Evolutionary conservation across 106 monocot genomes (phyloP), one percentile per base, ranked within the genome.

Genomic region (Iris macrosiphon): DNA sequence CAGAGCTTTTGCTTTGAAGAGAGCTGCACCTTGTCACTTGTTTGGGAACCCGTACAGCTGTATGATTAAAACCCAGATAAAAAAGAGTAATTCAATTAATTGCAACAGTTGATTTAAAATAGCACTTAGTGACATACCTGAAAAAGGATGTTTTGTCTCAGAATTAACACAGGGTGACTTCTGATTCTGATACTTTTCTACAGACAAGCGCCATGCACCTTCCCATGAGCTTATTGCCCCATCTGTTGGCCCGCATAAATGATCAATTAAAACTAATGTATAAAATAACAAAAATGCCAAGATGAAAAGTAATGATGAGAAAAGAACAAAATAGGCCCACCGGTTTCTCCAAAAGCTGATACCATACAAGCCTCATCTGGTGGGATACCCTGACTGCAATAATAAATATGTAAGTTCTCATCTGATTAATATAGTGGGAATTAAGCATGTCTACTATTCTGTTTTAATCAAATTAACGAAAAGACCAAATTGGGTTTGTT

Each of bases 301-400:
- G 6, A 29, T 50, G 19, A 53, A 53, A n/a, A n/a, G n/a, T n/a
- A n/a, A 18, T 53, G 9, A 31, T 53, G 19, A 3, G 22, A 28
- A 11, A 4, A 9, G 31, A 20, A 71, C 72, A 62, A 46, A 12
- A n/a, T 41, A 53, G 7, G 74, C 83, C 16, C 41, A 95, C 89
- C 89, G 61, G 64, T 40, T 64, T 67, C 79, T 62, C 95, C 95
- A 74, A 85, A 88, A 48, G 85, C 95, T 34, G 95, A 79, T n/a
- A 77, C 22, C 89, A 89, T 85, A 50, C 62, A 82, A 51, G 94
- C 57, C 66, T 95, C 95, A 62, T 79, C 88, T 25, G 95, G 95
- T 52, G 79, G 85, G 12, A 79, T 70, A 55, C 85, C 81, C 61
- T 89, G 89, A 56, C 95, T 95, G 89, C 37, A 26, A 57, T n/a